phyloP scores from a whole-genome alignment of 805 yeast genomes.

The Lachancea meyersii region DNA sequence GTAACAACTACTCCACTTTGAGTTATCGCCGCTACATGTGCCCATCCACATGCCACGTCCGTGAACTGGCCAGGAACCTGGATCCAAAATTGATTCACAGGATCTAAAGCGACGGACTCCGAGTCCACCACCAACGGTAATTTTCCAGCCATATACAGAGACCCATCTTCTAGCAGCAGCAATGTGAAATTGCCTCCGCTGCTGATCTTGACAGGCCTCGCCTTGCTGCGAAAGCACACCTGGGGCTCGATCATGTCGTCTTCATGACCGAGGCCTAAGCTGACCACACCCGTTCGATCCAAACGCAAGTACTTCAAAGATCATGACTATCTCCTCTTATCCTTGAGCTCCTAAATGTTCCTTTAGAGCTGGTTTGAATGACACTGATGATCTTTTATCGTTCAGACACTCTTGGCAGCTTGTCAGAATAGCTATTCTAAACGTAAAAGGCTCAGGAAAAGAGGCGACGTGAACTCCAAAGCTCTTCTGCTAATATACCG shows the following conservation, averaged over 20 bases:
- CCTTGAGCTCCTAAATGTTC: too few species aligned
- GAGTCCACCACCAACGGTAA: slow-evolving; percentile 34
- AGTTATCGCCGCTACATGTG: slow-evolving; percentile 50
- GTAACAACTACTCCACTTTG: slow-evolving; percentile 37
- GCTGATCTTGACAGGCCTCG: slow-evolving; percentile 40
- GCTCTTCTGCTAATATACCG: too few species aligned
- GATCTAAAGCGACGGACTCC: slow-evolving; percentile 2
- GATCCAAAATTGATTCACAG: slow-evolving; percentile 2
- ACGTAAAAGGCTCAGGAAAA: too few species aligned
- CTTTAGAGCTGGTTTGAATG: too few species aligned
- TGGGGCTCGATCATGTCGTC: slow-evolving; percentile 42
- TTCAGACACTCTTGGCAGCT: too few species aligned
- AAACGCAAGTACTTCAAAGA: slow-evolving; percentile 39
- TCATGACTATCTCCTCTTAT: too few species aligned
- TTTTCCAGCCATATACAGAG: slow-evolving; percentile 53
- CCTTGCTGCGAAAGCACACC: slow-evolving; percentile 14
- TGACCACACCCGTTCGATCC: slow-evolving; percentile 86
- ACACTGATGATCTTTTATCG: too few species aligned
- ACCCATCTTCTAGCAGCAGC: slow-evolving; percentile 48
- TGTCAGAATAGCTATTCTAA: too few species aligned
- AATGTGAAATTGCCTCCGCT: slow-evolving; percentile 90
- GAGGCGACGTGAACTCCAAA: too few species aligned
- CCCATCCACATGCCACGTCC: slow-evolving; percentile 74
- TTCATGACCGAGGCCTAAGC: slow-evolving; percentile 50
- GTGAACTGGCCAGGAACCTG: slow-evolving; percentile 31